A percentile compares a stretch with the other conserved stretches of the same genome.
phyloP scores from a whole-genome alignment of 2,329 filamentous ascomycete genomes.

The Nemania abortiva region DNA sequence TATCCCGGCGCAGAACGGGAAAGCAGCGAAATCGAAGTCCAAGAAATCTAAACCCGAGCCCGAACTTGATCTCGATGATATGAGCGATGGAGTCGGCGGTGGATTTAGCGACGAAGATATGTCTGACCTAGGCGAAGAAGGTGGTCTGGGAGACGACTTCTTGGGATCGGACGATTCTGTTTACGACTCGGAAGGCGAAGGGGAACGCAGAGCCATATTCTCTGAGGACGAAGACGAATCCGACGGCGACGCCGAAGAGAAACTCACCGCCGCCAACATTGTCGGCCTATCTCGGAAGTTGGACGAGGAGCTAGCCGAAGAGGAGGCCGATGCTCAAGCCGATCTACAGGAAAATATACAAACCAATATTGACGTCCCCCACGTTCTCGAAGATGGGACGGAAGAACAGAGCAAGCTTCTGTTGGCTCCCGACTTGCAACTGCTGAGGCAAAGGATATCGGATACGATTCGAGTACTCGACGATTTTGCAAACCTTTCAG shows the following conservation, averaged over 20 bases:
- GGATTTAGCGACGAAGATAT: constrained; percentile 59
- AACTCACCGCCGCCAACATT: constrained; percentile 94
- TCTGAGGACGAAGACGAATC: constrained; percentile 85
- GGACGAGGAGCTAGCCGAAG: constrained; percentile 79
- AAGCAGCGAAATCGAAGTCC: constrained; percentile 49
- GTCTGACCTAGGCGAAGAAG: constrained; percentile 52
- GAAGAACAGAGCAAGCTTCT: constrained; percentile 72
- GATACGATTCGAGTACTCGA: constrained; percentile 93
- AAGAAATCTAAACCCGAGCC: constrained; percentile 57
- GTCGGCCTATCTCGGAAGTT: constrained; percentile 88
- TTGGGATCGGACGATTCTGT: constrained; percentile 71
- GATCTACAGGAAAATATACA: constrained; percentile 89
- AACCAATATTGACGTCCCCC: constrained; percentile 88
- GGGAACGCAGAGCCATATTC: constrained; percentile 77
- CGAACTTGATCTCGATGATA: constrained; percentile 59
- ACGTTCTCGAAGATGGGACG: constrained; percentile 72
- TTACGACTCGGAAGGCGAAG: constrained; percentile 78
- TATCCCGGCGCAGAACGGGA: constrained; percentile 54
- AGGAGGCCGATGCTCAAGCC: constrained; percentile 84
- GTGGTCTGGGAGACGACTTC: constrained; percentile 68
- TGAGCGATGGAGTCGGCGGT: constrained; percentile 60
- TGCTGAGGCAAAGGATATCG: constrained; percentile 88
- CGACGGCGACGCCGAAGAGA: constrained; percentile 87
- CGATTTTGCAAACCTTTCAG: constrained; percentile 84
- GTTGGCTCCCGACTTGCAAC: constrained; percentile 88